Evolutionary conservation across 192 early-diverging fungal species (phyloP).

Genomic region (Mortierella alpina): DNA sequence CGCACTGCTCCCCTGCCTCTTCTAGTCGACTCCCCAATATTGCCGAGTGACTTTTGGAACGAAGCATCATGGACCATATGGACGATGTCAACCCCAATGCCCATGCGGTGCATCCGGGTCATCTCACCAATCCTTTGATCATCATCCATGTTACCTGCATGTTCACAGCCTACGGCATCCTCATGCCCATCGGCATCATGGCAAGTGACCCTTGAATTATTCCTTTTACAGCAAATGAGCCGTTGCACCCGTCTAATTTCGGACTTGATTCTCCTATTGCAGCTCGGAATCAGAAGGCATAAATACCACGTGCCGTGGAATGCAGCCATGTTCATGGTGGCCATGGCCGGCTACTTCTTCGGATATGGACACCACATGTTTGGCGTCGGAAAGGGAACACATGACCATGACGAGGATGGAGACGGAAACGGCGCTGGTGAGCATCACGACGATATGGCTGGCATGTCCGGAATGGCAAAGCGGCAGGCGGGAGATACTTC

Average conservation of each 20-base stretch:
- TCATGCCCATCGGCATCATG: conserved; percentile 55
- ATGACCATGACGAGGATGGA: conserved; percentile 16
- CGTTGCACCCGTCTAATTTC: neutral
- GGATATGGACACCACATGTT: conserved; percentile 49
- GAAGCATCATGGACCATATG: conserved; percentile 36
- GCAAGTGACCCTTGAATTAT: conserved; percentile 16
- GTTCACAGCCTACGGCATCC: conserved; percentile 51
- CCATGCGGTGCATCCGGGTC: conserved; percentile 15
- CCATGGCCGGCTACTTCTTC: conserved; percentile 41
- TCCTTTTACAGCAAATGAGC: neutral
- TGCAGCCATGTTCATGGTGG: conserved; percentile 20
- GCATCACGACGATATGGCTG: conserved; percentile 1
- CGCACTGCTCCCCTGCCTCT: too few relatives aligned
- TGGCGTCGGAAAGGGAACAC: conserved; percentile 22
- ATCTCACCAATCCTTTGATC: conserved; percentile 54
- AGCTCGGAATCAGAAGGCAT: conserved; percentile 44
- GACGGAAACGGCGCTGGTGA: neutral
- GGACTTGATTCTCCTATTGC: neutral
- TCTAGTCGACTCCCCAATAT: too few relatives aligned
- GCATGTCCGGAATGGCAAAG: conserved; percentile 28
- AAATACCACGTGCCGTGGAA: conserved; percentile 43
- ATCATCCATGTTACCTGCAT: conserved; percentile 59
- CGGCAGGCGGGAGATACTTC: conserved; percentile 35
- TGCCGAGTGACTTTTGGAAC: too few relatives aligned
- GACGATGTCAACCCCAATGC: conserved; percentile 33